phyloP scores from a whole-genome alignment of 2,329 filamentous ascomycete genomes.

The Sporothrix luriei region DNA sequence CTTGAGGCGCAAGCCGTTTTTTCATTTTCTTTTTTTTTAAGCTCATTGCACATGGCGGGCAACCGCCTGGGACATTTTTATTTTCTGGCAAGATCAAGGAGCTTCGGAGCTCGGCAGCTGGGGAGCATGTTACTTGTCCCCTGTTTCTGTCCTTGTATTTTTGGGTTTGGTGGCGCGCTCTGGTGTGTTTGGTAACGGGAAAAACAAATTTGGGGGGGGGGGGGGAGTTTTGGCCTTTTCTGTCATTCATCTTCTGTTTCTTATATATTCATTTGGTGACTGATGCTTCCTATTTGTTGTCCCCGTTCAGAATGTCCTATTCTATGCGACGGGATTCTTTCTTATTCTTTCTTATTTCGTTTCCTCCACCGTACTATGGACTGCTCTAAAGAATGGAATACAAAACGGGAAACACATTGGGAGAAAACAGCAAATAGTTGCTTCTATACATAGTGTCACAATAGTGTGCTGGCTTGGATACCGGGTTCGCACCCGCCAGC shows the following conservation, averaged over 20 bases:
- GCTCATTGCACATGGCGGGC: constrained; percentile 9
- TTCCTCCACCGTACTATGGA: not conserved
- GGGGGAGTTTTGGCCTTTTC: constrained; percentile 15
- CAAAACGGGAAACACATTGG: not conserved
- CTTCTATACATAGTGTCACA: not conserved
- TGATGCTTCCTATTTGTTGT: not conserved
- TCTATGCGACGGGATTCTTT: too few relatives aligned
- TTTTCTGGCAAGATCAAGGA: not conserved
- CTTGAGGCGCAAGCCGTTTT: constrained; percentile 1
- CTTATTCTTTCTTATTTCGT: not conserved
- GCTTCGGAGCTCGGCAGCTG: constrained; percentile 6
- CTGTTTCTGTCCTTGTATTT: not conserved
- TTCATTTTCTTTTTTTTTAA: not conserved
- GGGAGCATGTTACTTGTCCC: not conserved
- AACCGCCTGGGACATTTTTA: constrained; percentile 4
- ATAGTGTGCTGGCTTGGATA: constrained; percentile 14
- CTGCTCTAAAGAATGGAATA: not conserved
- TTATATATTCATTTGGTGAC: constrained; percentile 15
- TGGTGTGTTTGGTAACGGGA: not conserved
- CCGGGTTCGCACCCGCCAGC: constrained; percentile 11
- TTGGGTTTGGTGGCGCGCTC: not conserved
- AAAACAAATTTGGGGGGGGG: constrained; percentile 2
- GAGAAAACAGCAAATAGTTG: not conserved
- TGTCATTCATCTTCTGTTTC: not conserved
- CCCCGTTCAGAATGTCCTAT: too few relatives aligned